phyloP scores from a whole-genome alignment of 1,139 yeast genomes.

The Kurtzmaniella natalensis region DNA sequence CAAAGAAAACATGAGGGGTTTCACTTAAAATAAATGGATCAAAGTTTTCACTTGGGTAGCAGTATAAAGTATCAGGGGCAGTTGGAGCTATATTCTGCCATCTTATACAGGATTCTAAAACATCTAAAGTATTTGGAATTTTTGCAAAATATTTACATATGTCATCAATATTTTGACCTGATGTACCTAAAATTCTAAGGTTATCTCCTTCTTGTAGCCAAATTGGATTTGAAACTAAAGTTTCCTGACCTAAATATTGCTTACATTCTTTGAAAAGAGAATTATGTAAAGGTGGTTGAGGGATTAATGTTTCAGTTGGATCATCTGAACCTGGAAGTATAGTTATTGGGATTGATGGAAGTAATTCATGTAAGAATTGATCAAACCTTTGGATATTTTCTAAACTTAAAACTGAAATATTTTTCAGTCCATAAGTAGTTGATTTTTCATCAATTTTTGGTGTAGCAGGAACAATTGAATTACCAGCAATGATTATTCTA shows the following conservation, averaged over 20 bases:
- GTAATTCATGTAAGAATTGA: conserved; percentile 52
- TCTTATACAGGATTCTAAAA: conserved; percentile 63
- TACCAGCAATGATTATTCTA: conserved; percentile 69
- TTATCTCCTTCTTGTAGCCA: conserved; percentile 54
- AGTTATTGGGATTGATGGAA: conserved; percentile 60
- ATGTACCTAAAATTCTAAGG: conserved; percentile 60
- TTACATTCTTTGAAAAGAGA: conserved; percentile 58
- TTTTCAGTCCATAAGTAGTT: conserved; percentile 52
- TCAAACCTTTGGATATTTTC: conserved; percentile 48
- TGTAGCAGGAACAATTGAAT: conserved; percentile 46
- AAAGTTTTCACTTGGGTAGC: conserved; percentile 73
- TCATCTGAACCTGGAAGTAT: conserved; percentile 84
- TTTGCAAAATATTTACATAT: conserved; percentile 56
- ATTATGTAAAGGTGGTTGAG: conserved; percentile 84
- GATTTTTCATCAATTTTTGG: conserved; percentile 15
- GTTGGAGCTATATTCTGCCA: conserved; percentile 94
- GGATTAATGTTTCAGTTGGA: conserved; percentile 78
- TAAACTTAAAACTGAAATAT: conserved; percentile 45
- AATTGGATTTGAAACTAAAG: conserved; percentile 68
- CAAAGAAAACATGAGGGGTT: conserved; percentile 82
- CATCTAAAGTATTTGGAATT: conserved; percentile 11
- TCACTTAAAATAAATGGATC: conserved; percentile 75
- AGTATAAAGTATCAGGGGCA: conserved; percentile 91
- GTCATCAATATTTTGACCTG: conserved; percentile 85
- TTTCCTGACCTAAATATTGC: conserved; percentile 34